A percentile compares a stretch with the other conserved stretches of the same genome.
Evolutionary conservation across 306 rosid species (phyloP).

Genomic region (Acacia crassicarpa): DNA sequence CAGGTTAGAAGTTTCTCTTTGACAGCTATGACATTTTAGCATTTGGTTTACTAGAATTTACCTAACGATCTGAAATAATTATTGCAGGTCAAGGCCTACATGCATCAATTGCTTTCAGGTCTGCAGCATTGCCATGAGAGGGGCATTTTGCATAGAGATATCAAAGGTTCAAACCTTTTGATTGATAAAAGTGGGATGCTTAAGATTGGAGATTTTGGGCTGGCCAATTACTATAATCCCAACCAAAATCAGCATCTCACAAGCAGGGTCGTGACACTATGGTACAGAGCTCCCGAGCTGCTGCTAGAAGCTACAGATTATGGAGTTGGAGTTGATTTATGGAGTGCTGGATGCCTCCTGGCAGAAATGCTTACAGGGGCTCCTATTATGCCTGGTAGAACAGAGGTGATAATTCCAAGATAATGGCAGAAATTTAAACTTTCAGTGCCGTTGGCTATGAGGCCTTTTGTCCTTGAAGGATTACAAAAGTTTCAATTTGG

Average conservation of each 20-base stretch:
- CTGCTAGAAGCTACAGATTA: not conserved
- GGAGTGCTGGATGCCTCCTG: constrained; percentile 8
- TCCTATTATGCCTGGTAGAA: constrained; percentile 1
- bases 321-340: constrained; percentile 1
- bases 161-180: not conserved
- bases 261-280: not conserved
- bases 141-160: not conserved
- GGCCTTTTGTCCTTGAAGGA: not conserved
- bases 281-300: not conserved
- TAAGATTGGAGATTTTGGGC: not conserved
- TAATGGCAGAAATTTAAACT: not conserved
- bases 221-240: not conserved
- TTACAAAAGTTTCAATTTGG: not conserved
- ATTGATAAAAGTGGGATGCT: not conserved
- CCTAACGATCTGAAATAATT: not conserved
- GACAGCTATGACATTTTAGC: not conserved
- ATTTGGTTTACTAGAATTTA: not conserved
- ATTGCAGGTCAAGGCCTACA: constrained; percentile 1
- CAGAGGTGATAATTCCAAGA: not conserved
- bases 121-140: not conserved
- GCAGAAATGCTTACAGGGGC: not conserved
- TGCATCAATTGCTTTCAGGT: constrained; percentile 7
- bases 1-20: not conserved
- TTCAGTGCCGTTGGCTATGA: not conserved
- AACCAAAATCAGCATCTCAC: not conserved